phyloP scores from a whole-genome alignment of 78 protist species.

The Mastigamoeba balamuthi region DNA sequence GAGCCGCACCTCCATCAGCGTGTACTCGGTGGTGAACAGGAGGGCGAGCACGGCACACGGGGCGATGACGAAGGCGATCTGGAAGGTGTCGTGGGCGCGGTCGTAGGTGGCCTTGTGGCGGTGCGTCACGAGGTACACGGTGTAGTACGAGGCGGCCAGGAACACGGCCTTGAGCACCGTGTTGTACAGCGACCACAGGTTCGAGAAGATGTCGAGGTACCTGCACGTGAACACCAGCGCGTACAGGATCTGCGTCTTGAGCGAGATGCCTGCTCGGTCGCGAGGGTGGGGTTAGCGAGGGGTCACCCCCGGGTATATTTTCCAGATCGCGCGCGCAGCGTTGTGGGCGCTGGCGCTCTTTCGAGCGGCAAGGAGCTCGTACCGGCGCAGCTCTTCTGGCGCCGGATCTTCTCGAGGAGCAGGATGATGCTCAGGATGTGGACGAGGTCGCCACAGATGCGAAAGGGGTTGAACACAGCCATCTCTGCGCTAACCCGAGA shows the following conservation, averaged over 20 bases:
- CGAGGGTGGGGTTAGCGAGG: no score
- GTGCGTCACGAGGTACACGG: conserved; percentile 53
- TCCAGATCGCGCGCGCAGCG: no score
- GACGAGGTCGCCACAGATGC: conserved; percentile 34
- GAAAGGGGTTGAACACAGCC: conserved; percentile 39
- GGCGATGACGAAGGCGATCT: conserved; percentile 41
- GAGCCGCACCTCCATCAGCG: background rate
- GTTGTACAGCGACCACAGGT: conserved; percentile 41
- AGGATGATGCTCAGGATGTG: conserved; percentile 32
- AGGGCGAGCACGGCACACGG: conserved; percentile 55
- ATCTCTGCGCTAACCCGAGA: no score
- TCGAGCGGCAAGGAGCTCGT: no score
- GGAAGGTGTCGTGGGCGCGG: conserved; percentile 60
- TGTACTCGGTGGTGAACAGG: conserved; percentile 14
- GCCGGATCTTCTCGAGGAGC: conserved; percentile 22
- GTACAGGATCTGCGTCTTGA: conserved; percentile 69
- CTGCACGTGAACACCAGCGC: conserved; percentile 62
- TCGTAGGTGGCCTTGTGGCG: conserved; percentile 60
- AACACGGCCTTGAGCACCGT: conserved; percentile 77
- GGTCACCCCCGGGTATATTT: no score
- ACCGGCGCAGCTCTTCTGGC: conserved; percentile 38
- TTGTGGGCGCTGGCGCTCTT: no score
- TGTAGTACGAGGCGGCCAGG: conserved; percentile 47
- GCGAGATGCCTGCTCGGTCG: conserved; percentile 84
- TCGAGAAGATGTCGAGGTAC: conserved; percentile 66